Evolutionary conservation across 441 rosid genomes (phyloP).

Genomic region (Populus trichocarpa): DNA sequence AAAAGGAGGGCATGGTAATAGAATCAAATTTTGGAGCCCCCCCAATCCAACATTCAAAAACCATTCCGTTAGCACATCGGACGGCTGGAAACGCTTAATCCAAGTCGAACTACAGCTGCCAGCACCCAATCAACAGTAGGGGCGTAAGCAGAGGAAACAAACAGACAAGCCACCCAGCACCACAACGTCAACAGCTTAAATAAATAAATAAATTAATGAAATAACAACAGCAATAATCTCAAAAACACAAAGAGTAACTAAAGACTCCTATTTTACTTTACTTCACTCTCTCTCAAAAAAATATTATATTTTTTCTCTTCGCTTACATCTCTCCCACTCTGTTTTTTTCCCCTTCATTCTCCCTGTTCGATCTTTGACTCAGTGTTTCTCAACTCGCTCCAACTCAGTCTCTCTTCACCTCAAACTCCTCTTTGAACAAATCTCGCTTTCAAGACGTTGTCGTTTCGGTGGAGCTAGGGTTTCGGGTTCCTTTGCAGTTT

Average conservation of each 20-base stretch:
- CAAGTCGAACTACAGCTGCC: not conserved
- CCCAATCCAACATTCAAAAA: not conserved
- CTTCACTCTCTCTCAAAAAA: not conserved
- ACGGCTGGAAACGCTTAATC: not conserved
- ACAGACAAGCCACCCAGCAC: not conserved
- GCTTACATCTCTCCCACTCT: not conserved
- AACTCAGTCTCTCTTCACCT: not conserved
- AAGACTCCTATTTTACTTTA: not conserved
- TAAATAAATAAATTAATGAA: too few relatives aligned
- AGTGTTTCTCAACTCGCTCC: not conserved
- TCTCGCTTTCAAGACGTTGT: not conserved
- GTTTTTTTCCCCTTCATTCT: not conserved
- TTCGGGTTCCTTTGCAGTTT: not conserved
- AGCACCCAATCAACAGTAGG: not conserved
- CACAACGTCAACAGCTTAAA: not conserved
- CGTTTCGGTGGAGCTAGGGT: not conserved
- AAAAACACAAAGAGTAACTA: not conserved
- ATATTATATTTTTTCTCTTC: not conserved
- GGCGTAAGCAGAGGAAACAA: not conserved
- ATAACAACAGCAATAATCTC: not conserved
- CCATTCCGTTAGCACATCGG: not conserved
- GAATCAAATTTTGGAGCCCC: not conserved
- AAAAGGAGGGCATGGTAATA: not conserved
- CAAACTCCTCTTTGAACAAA: not conserved
- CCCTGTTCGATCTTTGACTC: not conserved